Conservation (phyloP, 192 early-diverging fungal genomes). For the Gamsiella multidivaricata region DNA sequence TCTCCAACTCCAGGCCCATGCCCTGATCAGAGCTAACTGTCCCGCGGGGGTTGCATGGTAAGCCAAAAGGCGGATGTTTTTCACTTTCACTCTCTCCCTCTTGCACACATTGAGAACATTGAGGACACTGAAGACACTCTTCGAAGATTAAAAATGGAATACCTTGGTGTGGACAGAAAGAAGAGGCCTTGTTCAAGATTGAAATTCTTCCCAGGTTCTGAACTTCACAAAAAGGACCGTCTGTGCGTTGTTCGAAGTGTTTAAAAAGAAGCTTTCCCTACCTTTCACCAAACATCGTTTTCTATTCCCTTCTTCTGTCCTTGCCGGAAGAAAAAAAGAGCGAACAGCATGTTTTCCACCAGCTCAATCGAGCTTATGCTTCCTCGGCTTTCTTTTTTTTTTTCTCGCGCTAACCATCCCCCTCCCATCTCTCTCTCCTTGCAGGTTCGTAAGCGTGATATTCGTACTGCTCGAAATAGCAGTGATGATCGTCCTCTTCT, state of each 20-base stretch:
- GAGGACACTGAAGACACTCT: too few species aligned
- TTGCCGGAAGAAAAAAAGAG: too few species aligned
- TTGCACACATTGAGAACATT: background rate
- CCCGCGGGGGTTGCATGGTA: constrained; percentile 71
- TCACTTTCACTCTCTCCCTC: background rate
- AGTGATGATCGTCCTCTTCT: constrained; percentile 64
- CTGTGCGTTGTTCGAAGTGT: too few species aligned
- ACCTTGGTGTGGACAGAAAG: background rate
- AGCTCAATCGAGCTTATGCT: too few species aligned
- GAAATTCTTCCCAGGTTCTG: too few species aligned
- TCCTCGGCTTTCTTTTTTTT: background rate
- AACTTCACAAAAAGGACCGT: too few species aligned
- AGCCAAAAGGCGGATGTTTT: background rate
- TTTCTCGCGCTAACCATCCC: background rate
- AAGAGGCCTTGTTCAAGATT: too few species aligned
- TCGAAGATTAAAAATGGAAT: too few species aligned
- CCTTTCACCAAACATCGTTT: too few species aligned
- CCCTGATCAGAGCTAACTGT: constrained; percentile 59
- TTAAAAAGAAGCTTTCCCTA: too few species aligned
- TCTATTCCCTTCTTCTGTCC: too few species aligned
- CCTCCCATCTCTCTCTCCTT: background rate
- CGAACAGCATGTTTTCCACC: too few species aligned
- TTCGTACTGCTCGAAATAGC: constrained; percentile 68
- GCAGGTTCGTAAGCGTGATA: constrained; percentile 62
- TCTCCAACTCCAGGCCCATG: constrained; percentile 68